Conservation (phyloP, 306 rosid species). For the Hippophae gyantsensis region DNA sequence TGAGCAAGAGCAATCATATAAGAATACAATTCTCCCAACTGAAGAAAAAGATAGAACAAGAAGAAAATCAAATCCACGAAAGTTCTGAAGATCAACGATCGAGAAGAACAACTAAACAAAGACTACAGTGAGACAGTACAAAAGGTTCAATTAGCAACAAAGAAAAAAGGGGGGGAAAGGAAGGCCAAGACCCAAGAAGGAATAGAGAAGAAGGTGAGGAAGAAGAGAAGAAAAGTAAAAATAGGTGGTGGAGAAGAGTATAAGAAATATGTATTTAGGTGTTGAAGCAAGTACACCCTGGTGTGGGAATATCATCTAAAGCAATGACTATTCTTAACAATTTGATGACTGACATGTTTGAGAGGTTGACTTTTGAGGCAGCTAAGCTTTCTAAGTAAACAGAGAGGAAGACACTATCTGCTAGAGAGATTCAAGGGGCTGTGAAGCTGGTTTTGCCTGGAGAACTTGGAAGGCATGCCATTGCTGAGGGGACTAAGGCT, state of each 20-base stretch:
- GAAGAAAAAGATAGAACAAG: too few relatives aligned
- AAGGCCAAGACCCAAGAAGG: slow-evolving; percentile 1
- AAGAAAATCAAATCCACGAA: background rate
- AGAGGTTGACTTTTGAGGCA: slow-evolving; percentile 58
- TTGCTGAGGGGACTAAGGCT: slow-evolving; percentile 63
- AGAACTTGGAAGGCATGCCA: slow-evolving; percentile 60
- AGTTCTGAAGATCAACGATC: background rate
- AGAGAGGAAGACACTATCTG: slow-evolving; percentile 30
- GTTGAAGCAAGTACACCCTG: slow-evolving; percentile 76
- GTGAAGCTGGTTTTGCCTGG: slow-evolving; percentile 57
- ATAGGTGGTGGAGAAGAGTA: slow-evolving; percentile 37
- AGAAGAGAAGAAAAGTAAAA: background rate
- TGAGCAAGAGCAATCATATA: too few relatives aligned
- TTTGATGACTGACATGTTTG: slow-evolving; percentile 76
- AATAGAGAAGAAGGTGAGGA: slow-evolving; percentile 16
- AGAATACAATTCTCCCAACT: too few relatives aligned
- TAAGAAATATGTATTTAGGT: slow-evolving; percentile 55
- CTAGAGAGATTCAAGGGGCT: slow-evolving; percentile 59
- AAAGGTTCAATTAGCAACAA: background rate
- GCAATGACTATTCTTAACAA: slow-evolving; percentile 56
- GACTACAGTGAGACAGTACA: background rate
- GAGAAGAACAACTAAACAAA: background rate
- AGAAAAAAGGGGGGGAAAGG: background rate
- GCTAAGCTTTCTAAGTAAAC: slow-evolving; percentile 32
- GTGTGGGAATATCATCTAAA: slow-evolving; percentile 43